Evolutionary conservation across 768 basidiomycete genomes (phyloP), one percentile per base, ranked within the genome.

Genomic region (Crepidotus variabilis): DNA sequence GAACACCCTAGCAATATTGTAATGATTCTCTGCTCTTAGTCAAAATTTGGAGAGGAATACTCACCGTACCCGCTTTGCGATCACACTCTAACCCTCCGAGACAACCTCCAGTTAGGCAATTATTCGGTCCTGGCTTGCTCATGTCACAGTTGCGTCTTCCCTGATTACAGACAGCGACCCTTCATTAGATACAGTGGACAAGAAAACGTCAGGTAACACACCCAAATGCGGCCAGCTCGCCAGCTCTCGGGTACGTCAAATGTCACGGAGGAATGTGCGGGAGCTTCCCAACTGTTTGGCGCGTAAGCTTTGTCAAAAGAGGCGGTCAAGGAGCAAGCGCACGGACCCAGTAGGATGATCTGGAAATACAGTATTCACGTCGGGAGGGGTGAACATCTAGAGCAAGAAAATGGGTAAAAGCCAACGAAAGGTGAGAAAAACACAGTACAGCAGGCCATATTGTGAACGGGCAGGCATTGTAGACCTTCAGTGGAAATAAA

Each of bases 71-170:
- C 7, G 76, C 76, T 35, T 64, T 58, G 2, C 74, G 57, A 60
- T 77, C 78, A 58, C 86, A 87, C 6, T 71, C 62, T 11, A 88
- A 69, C 35, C 85, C 86, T 13, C 86, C 86, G 57, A 82, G 84
- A 64, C 86, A 87, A 33, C 84, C 84, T 35, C 86, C 86, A 47
- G 75, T 73, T 14, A 80, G 54, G 58, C 86, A 88, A 9, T 83
- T 81, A 60, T 76, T 82, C 14, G 77, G 82, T 22, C 76, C 76
- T 18, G 74, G 75, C 57, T 78, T 75, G 54, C 70, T 71, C 65
- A 87, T 86, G 68, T 87, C 70, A 61, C 86, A 87, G 62, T 85
- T 69, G 4, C 80, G 78, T 33, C 84, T 75, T 54, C 72, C 85
- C 88, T 85, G 72, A 59, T 74, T 72, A 3, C 67, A 74, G 48